Evolutionary conservation across 768 basidiomycete genomes (phyloP), one percentile per base, ranked within the genome.

Genomic region (Tubosaeta brunneosetosa): DNA sequence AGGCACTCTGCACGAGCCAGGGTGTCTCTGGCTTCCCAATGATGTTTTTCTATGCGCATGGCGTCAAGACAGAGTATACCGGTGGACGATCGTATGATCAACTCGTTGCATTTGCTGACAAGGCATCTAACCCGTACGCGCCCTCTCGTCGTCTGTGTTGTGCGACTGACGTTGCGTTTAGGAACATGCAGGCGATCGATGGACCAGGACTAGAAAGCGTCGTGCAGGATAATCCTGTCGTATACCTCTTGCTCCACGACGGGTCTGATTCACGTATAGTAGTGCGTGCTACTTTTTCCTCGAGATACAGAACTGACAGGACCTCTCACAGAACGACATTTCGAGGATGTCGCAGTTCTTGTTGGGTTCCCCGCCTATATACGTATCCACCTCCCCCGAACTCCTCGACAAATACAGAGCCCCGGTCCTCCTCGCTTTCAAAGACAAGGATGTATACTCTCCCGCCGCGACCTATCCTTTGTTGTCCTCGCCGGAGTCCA

Each of bases 11-110:
- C 70, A 73, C 75, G 42, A 61, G 70, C 12, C 76, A 92, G 51
- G 78, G 76, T 3, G 77, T 99, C 16, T 65, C 77, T 27, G 93
- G 91, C 1, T 99, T 90, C 68, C 95, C 95, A 1, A 90, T 86
- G 45, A 72, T 98, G 38, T 70, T 82, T 40, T 87, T 87, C 74
- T 89, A 81, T 26, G 77, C 77, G 12, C 65, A 67, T 4, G 77
- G 80, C 8, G 84, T 77, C 3, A 80, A 75, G 64, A 81, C 82
- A 1, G 93, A 95, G 54, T 95, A 95, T 61, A 78, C 71, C 1
- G 86, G 88, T 25, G 80, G 82, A 1, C 70, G 95, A 40, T 85
- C 81, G 48, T 66, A 95, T 1, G 82, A 85, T 3, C 80, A 84
- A 40, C 72, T 99, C 59, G 76, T 80, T 56, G 71, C 75, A 0